These are phyloP conservation scores for Kluyveromyces aestuarii DNA, from an alignment of 805 yeast genomes.

Conservation along the genomic window DNA sequence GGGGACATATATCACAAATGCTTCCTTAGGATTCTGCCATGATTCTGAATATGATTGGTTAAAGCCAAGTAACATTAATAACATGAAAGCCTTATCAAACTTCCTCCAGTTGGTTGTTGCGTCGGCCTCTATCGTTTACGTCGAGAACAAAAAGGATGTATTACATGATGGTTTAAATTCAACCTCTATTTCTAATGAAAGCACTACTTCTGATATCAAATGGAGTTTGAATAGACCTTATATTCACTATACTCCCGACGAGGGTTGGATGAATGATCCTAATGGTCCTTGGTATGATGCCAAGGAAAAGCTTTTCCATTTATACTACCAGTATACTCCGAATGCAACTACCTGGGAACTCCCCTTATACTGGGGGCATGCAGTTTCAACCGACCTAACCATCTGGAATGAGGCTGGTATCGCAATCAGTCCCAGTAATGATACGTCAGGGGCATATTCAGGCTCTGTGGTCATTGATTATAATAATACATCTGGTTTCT, in stretches of 20 bases:
- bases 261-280: slow-evolving; percentile 38
- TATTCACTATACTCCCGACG: slow-evolving; percentile 29
- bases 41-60: background rate
- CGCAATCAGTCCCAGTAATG: slow-evolving; percentile 25
- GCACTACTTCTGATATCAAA: background rate
- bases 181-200: background rate
- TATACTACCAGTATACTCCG: slow-evolving; percentile 34
- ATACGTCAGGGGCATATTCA: slow-evolving; percentile 28
- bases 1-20: no score
- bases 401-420: slow-evolving; percentile 28
- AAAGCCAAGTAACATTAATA: background rate
- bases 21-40: background rate
- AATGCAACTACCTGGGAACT: slow-evolving; percentile 26
- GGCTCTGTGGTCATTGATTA: slow-evolving; percentile 32
- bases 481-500: slow-evolving; percentile 32
- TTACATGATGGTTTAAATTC: background rate
- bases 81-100: background rate
- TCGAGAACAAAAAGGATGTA: background rate
- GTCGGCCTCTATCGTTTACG: background rate
- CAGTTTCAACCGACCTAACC: slow-evolving; percentile 28
- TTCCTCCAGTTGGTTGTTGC: background rate
- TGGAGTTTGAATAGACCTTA: slow-evolving; percentile 9
- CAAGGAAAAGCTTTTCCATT: slow-evolving; percentile 26
- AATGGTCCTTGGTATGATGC: slow-evolving; percentile 32
- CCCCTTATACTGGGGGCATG: slow-evolving; percentile 36